Base-by-base conservation (phyloP, 2,329 filamentous ascomycete species). In the Macroventuria anomochaeta region DNA sequence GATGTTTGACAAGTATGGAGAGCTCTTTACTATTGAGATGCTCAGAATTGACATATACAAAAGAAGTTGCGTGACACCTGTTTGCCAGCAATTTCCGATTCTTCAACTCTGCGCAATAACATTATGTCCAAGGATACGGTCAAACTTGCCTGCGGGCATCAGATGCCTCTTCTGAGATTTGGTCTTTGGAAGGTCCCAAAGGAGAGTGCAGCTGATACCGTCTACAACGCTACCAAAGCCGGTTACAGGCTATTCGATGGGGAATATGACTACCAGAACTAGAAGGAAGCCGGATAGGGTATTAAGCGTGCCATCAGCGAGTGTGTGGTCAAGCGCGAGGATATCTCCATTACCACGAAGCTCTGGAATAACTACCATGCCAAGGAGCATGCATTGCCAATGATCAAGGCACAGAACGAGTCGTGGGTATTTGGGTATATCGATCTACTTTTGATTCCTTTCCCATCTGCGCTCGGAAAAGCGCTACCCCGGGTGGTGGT, bases 331-430 rank as follows among this genome's bases (percentile, higher is more conserved):
- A 71, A 73, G 62, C 68, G 71, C 38, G 85, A 89, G 76, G 91
- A 96, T 17, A 89, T 96, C 73, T 96, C 96, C 85, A 86, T 96
- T 71, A 90, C 93, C 62, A 91, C 88, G 76, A 96, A 96, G 82
- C 87, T 96, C 54, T 96, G 91, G 91, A 92, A 93, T 80, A 87
- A 87, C 63, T 96, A 92, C 85, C 90, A 96, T 81, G 88, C 93
- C 68, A 82, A 81, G 65, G 87, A 93, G 65, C 83, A 84, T 64
- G 91, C 93, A 70, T 83, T 81, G 76, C 85, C 85, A 75, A 88
- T 87, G 71, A 89, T 93, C 78, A 86, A 93, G 57, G 83, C 85
- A 61, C 71, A 74, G 57, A 65, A 73, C 38, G 61, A 60, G 6
- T 70, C 96, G 83, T 83, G 63, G 57, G 46, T 20, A 7, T 23